Evolutionary conservation across 306 rosid species (phyloP), one percentile per base, ranked within the genome.

Genomic region (Gillenia trifoliata): DNA sequence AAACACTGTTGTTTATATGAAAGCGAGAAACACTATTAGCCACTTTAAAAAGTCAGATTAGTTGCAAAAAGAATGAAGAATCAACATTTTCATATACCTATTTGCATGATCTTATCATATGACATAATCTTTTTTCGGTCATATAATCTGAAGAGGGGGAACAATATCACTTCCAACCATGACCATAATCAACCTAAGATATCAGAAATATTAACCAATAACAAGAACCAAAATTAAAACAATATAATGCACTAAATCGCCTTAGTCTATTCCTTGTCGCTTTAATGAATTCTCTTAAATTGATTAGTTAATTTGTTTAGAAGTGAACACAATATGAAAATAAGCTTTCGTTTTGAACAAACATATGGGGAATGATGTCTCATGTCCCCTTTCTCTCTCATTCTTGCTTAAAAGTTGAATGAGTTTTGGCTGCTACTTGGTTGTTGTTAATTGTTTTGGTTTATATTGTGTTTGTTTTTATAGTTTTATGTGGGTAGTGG

Each of bases 241-340:
- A 62, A 3, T 31, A 62, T 30, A 62, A 54, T 11, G 25, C 60
- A 45, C 60, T n/a, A 22, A 20, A 62, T 30, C 4, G 25, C 30
- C 40, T 64, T 57, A 71, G 72, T 78, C 52, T 60, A 78, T 54
- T 78, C 43, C 60, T 25, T 64, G 77, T 78, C 50, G 19, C 59
- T 77, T 28, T 11, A 25, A n/a, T 23, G 13, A 50, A 25, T 63
- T 17, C 45, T 29, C 52, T 15, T 26, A 47, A 26, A 19, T 72
- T 3, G 28, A 23, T 47, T 47, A 5, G 17, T 49, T 13, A 70
- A 33, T 63, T 66, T 69, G 31, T 10, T 23, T 56, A 23, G 62
- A 25, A 0, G 9, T 55, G 61, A 22, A 22, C 25, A 22, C 56
- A 50, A 16, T 16, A 50, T 19, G 56, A 50, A 50, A 16, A 50